Conservation (phyloP, 1,284 basidiomycete genomes). For the Lignosus rhinocerotis region DNA sequence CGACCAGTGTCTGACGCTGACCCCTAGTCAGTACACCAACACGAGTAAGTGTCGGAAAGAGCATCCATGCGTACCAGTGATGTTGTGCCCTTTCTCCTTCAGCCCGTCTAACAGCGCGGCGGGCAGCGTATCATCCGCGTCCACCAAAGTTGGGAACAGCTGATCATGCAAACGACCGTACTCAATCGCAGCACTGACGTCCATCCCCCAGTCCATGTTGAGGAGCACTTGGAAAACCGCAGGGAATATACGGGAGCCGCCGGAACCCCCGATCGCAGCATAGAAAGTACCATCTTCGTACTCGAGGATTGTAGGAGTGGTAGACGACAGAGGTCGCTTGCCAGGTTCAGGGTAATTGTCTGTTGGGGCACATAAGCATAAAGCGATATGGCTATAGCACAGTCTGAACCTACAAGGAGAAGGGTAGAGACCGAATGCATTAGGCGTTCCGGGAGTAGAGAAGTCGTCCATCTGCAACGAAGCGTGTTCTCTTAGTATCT, state of each 20-base stretch:
- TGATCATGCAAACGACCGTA: conserved; percentile 91
- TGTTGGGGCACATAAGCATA: conserved; percentile 28
- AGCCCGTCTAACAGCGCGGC: conserved; percentile 56
- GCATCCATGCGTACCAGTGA: conserved; percentile 50
- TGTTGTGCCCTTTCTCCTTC: conserved; percentile 66
- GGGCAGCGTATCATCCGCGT: conserved; percentile 67
- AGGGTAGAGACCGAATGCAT: conserved; percentile 82
- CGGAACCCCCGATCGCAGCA: conserved; percentile 80
- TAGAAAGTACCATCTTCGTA: conserved; percentile 69
- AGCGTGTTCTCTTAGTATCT: not conserved
- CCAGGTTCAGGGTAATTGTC: conserved; percentile 87
- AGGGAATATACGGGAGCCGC: conserved; percentile 85
- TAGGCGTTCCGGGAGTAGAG: conserved; percentile 77
- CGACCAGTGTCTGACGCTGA: conserved; percentile 53
- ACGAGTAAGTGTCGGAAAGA: not conserved
- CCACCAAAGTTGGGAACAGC: conserved; percentile 68
- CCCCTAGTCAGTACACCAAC: not conserved
- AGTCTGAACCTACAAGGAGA: conserved; percentile 68
- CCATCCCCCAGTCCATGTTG: conserved; percentile 80
- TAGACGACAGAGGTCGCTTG: conserved; percentile 89
- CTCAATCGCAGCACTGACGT: conserved; percentile 82
- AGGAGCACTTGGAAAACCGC: conserved; percentile 81
- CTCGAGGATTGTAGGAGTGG: conserved; percentile 79
- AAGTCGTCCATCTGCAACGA: conserved; percentile 81
- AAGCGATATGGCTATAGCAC: not conserved